Conservation (phyloP, 805 yeast genomes). For the Candida germanica region DNA sequence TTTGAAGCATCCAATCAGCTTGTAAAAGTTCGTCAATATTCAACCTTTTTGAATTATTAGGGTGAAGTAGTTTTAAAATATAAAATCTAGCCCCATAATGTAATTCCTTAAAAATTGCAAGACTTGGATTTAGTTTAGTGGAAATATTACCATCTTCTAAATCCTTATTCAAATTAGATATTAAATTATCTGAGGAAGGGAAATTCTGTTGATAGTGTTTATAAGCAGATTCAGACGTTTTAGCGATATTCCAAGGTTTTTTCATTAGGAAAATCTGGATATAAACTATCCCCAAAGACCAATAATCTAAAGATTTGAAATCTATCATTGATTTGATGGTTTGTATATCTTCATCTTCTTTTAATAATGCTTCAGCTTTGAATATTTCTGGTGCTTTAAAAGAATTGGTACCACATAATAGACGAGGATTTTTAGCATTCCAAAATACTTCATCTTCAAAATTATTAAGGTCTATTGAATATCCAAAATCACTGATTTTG, state of each 20-base stretch:
- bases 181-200: constrained; percentile 22
- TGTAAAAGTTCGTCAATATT: constrained; percentile 23
- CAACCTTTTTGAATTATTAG: constrained; percentile 23
- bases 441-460: constrained; percentile 16
- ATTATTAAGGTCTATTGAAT: constrained; percentile 35
- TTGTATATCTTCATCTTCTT: constrained; percentile 7
- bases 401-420: constrained; percentile 47
- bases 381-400: constrained; percentile 56
- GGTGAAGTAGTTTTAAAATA: constrained; percentile 34
- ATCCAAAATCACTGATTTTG: constrained; percentile 51
- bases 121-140: constrained; percentile 26
- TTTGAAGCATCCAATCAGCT: constrained; percentile 37
- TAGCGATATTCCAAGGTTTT: constrained; percentile 48
- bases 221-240: constrained; percentile 18
- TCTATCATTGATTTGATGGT: constrained; percentile 9
- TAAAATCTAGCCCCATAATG: constrained; percentile 36
- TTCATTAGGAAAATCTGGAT: constrained; percentile 42
- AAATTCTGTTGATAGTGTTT: constrained; percentile 23
- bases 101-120: constrained; percentile 30
- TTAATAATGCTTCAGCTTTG: constrained; percentile 18
- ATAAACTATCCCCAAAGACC: constrained; percentile 53
- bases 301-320: constrained; percentile 34
- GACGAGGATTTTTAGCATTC: constrained; percentile 9
- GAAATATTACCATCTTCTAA: constrained; percentile 21
- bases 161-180: constrained; percentile 22